Evolutionary conservation across 257 asterid genomes (phyloP).

Genomic region (Dorcoceras hygrometricum): DNA sequence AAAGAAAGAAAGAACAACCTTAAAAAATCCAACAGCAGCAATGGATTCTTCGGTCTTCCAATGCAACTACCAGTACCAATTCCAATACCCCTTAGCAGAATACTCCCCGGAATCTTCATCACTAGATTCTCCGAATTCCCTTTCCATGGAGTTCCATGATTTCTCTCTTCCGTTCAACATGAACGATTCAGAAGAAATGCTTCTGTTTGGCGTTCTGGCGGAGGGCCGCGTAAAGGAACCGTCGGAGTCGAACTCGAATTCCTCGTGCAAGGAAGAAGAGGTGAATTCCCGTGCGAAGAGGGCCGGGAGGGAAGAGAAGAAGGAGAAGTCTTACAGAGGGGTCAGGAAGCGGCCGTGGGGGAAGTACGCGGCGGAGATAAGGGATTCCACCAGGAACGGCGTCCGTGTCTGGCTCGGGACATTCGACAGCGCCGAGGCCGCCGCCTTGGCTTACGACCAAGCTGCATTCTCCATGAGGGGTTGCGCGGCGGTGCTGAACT

Average conservation of each 20-base stretch:
- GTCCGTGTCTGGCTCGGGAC: conserved; percentile 86
- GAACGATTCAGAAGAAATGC: conserved; percentile 69
- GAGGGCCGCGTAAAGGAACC: conserved; percentile 28
- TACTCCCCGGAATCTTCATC: conserved; percentile 29
- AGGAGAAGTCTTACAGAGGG: conserved; percentile 52
- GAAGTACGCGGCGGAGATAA: conserved; percentile 79
- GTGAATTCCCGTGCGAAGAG: conserved; percentile 31
- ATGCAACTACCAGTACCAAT: conserved; percentile 23
- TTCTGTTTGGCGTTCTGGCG: conserved; percentile 43
- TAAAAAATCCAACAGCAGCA: neutral
- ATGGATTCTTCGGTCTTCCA: conserved; percentile 33
- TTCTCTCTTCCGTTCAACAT: conserved; percentile 60
- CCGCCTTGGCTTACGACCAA: conserved; percentile 86
- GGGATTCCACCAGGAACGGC: conserved; percentile 82
- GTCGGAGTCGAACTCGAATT: conserved; percentile 25
- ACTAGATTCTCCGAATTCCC: conserved; percentile 18
- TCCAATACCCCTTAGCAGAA: conserved; percentile 18
- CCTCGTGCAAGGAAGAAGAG: conserved; percentile 49
- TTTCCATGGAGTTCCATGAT: conserved; percentile 32
- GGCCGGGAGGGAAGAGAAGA: conserved; percentile 3
- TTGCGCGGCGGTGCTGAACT: conserved; percentile 63
- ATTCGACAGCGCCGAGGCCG: conserved; percentile 78
- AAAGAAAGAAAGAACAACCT: neutral
- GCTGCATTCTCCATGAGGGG: conserved; percentile 82
- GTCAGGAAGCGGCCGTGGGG: conserved; percentile 90